Evolutionary conservation across 2,329 filamentous ascomycete species (phyloP).

Genomic region (Sporothrix luriei): DNA sequence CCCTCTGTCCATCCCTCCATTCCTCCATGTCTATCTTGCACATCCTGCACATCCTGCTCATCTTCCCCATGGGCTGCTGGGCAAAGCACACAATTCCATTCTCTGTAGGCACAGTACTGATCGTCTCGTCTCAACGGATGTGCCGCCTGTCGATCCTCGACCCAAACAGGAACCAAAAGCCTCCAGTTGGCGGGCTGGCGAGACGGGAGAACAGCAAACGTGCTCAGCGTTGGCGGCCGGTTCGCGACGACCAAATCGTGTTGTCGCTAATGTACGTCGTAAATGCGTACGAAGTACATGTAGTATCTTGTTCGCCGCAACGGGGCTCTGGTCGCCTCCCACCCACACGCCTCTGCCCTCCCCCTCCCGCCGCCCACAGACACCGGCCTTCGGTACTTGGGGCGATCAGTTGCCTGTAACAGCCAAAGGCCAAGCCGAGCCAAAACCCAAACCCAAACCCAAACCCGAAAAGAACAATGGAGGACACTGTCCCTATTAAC

Average conservation of each 20-base stretch:
- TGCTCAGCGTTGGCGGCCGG: no score
- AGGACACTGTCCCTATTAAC: not conserved
- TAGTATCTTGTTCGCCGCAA: no score
- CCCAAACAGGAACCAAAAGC: slow-evolving; percentile 23
- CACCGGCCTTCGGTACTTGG: slow-evolving; percentile 29
- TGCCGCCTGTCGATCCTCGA: slow-evolving; percentile 20
- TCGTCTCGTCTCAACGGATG: not conserved
- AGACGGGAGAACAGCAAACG: no score
- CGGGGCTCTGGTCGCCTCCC: not conserved
- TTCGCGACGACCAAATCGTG: no score
- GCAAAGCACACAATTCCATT: no score
- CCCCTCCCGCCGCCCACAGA: not conserved
- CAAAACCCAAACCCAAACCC: not conserved
- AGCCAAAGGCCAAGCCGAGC: no score
- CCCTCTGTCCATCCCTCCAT: no score
- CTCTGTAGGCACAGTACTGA: not conserved
- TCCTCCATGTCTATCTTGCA: not conserved
- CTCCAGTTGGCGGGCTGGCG: not conserved
- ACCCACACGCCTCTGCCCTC: no score
- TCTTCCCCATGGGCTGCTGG: not conserved
- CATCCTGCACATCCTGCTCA: not conserved
- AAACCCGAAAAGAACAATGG: not conserved
- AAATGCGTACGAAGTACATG: no score
- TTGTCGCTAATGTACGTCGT: no score
- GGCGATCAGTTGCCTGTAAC: slow-evolving; percentile 23